Base-by-base conservation (phyloP, 73 alveolate genomes). In the Stentor roeselii region DNA sequence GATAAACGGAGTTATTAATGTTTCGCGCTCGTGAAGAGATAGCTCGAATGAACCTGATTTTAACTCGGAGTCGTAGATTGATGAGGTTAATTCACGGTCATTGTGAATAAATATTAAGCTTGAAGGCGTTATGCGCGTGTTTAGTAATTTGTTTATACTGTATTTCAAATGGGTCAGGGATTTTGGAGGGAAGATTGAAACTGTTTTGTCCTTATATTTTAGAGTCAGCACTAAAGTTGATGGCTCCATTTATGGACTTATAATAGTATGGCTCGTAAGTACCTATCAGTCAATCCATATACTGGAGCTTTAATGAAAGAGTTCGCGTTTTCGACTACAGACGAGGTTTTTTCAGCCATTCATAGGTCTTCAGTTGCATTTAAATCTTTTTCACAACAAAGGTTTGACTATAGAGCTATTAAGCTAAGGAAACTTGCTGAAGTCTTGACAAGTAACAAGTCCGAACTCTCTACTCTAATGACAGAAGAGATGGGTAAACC, bases 401-500 rank as follows among this genome's bases (percentile, higher is more conserved):
- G 82, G 76, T 39, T 91, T 32, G 60, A 89, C 36, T 78, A 86
- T 31, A 89, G 96, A 83, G 60, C 78, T 14, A 84, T 41, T 11
- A 86, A 78, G 59, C 31, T 89, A 14, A 41, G 3, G n/a, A 82
- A 59, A 59, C 50, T 91, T 3, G 60, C 75, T 61, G 59, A 83
- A 4, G 42, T 78, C 39, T 75, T 93, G 32, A 76, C 39, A 6
- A 61, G 82, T 15, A 83, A 91, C 34, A 80, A 59, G 37, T 84
- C 83, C 27, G 82, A 84, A 39, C 61, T 86, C 40, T 94, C 98
- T n/a, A 86, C 84, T 36, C 60, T 84, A 30, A 90, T 94, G 50
- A 82, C 96, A 21, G 67, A 82, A 3, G 98, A 94, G 38, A 92
- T 92, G 88, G 98, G 98, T 4, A 94, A 94, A 80, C 98, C 98